Percentiles rank a stretch among this genome's conserved stretches.
Conservation (phyloP, 2,329 filamentous ascomycete species). For the Scorias spongiosa region DNA sequence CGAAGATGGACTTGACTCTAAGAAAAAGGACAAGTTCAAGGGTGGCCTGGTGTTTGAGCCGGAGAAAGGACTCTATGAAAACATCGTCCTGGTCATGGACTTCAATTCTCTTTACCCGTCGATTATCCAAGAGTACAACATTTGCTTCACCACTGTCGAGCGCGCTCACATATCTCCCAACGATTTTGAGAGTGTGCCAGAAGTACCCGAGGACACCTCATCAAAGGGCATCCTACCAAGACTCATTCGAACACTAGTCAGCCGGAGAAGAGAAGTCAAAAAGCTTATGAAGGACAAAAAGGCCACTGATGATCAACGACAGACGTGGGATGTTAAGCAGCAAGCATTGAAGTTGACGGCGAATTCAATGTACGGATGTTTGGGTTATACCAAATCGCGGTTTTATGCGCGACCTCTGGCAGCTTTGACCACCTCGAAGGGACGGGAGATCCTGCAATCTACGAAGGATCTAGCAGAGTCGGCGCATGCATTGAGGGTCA, state of each 20-base stretch:
- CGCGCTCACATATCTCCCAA: slow-evolving; percentile 57
- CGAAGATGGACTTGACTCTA: slow-evolving; percentile 47
- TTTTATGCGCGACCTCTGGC: slow-evolving; percentile 94
- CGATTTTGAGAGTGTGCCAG: slow-evolving; percentile 77
- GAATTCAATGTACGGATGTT: slow-evolving; percentile 98
- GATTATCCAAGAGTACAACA: slow-evolving; percentile 98
- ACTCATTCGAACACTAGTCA: slow-evolving; percentile 84
- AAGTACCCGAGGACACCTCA: slow-evolving; percentile 59
- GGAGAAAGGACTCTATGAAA: slow-evolving; percentile 94
- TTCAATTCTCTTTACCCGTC: slow-evolving; percentile 98
- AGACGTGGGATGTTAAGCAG: slow-evolving; percentile 97
- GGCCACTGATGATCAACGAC: slow-evolving; percentile 71
- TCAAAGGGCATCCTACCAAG: slow-evolving; percentile 74
- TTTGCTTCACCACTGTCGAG: slow-evolving; percentile 96
- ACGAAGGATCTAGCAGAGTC: slow-evolving; percentile 93
- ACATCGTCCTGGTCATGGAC: slow-evolving; percentile 98
- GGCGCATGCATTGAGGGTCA: slow-evolving; percentile 70
- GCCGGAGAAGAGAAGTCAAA: slow-evolving; percentile 81
- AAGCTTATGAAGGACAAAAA: slow-evolving; percentile 89
- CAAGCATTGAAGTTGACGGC: slow-evolving; percentile 91
- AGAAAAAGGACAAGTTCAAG: slow-evolving; percentile 99
- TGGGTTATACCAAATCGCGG: slow-evolving; percentile 90
- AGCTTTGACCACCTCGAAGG: slow-evolving; percentile 92
- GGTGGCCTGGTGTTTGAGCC: slow-evolving; percentile 97
- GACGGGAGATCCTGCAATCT: slow-evolving; percentile 87